Percentiles rank a stretch among this genome's conserved stretches.
Conservation (phyloP, 2,329 filamentous ascomycete species). For the Trichophyton mentagrophytes region DNA sequence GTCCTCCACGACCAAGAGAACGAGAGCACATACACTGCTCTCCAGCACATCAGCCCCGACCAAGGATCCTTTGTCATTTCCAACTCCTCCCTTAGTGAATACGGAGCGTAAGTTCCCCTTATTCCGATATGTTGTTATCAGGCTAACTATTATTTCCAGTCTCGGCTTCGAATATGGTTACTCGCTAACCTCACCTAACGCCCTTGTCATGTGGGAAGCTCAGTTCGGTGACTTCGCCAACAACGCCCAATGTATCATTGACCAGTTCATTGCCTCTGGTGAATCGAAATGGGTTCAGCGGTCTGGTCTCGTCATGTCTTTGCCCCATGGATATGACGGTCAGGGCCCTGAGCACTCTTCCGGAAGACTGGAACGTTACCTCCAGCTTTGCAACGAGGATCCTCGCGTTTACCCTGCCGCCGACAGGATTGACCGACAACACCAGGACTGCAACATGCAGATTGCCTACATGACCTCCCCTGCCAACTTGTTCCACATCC, state of each 20-base stretch:
- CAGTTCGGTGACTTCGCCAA: slow-evolving; percentile 99
- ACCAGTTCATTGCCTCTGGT: slow-evolving; percentile 95
- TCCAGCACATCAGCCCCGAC: slow-evolving; percentile 77
- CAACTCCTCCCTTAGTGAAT: slow-evolving; percentile 78
- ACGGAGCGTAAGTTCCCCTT: slow-evolving; percentile 43
- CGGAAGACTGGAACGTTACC: slow-evolving; percentile 88
- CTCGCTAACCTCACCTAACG: slow-evolving; percentile 90
- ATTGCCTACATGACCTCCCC: slow-evolving; percentile 95
- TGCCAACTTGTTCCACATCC: slow-evolving; percentile 88
- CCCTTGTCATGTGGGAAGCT: slow-evolving; percentile 97
- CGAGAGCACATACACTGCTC: slow-evolving; percentile 81
- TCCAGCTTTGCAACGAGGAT: slow-evolving; percentile 96
- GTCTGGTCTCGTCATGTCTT: slow-evolving; percentile 87
- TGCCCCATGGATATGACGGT: slow-evolving; percentile 95
- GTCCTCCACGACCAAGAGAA: slow-evolving; percentile 96
- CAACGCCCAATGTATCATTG: slow-evolving; percentile 97
- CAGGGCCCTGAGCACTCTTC: slow-evolving; percentile 98
- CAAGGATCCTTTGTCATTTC: slow-evolving; percentile 94
- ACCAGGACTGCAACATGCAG: slow-evolving; percentile 99
- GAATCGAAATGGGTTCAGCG: slow-evolving; percentile 99
- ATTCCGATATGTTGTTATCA: background rate
- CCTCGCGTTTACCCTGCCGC: slow-evolving; percentile 77
- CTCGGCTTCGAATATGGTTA: slow-evolving; percentile 99
- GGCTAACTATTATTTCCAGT: slow-evolving; percentile 42
- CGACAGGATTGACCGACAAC: slow-evolving; percentile 88